These are phyloP conservation scores for Metschnikowia lachancei DNA, from an alignment of 805 yeast species.

Conservation along the genomic window DNA sequence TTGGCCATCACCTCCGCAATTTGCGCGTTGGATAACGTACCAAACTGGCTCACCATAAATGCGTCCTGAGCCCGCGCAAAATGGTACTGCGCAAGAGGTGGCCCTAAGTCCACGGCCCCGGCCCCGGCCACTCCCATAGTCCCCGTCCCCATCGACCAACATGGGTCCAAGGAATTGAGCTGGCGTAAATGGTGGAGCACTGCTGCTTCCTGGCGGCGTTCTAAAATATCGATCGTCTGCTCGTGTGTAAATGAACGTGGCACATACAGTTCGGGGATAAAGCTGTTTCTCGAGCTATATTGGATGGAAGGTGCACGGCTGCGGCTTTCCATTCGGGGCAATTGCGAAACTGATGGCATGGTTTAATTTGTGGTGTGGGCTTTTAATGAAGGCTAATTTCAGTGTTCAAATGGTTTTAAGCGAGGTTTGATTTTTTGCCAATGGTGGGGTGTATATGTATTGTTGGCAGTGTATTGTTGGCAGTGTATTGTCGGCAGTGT, in stretches of 20 bases:
- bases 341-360: too few relatives aligned
- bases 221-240: constrained; percentile 58
- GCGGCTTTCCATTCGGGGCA: too few relatives aligned
- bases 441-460: too few relatives aligned
- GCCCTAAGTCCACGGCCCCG: neutral
- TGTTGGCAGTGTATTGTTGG: too few relatives aligned
- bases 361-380: too few relatives aligned
- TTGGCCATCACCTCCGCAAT: constrained; percentile 12
- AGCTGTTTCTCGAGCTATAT: neutral
- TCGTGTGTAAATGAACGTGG: constrained; percentile 24
- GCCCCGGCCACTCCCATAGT: neutral
- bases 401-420: too few relatives aligned
- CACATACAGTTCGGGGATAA: neutral
- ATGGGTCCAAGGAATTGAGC: constrained; percentile 53
- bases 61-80: constrained; percentile 1
- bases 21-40: constrained; percentile 5
- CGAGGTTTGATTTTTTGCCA: too few relatives aligned
- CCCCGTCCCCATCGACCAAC: constrained; percentile 7
- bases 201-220: constrained; percentile 72
- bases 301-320: too few relatives aligned
- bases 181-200: constrained; percentile 66
- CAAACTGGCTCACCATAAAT: constrained; percentile 1
- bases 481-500: too few relatives aligned
- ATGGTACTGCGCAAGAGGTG: neutral
- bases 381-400: too few relatives aligned